Base-by-base conservation (phyloP, 2,329 filamentous ascomycete genomes). In the Trichoderma lentiforme region DNA sequence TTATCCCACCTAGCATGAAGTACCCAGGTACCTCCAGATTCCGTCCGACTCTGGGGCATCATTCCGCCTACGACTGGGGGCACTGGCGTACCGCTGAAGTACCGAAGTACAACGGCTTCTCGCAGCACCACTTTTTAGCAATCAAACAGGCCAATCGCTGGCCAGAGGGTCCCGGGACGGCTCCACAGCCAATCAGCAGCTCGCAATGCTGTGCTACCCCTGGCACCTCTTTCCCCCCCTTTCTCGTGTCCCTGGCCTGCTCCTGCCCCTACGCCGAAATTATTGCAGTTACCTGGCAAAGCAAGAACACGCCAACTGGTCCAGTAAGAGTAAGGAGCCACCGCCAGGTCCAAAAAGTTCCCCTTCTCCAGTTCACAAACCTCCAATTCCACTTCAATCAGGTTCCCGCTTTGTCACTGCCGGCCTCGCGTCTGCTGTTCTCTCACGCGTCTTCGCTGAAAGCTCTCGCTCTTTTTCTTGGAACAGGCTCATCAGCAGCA, bases 191-290 rank as follows among this genome's bases (percentile, higher is more conserved):
- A 80, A 80, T 81, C 65, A 76, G 62, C 61, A 77, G 76, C 77
- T 77, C 73, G 60, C 75, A 71, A 75, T 69, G 73, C 73, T 71
- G 21, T 72, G 72, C 63, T 69, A 60, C 71, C 73, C 73, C 71
- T 72, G 69, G 65, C 74, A 76, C 75, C 75, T 79, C 79, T 79
- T 78, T 83, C 82, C 82, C 83, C 83, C 83, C 81, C 82, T 83
- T 82, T 78, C 80, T 77, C 73, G 78, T 76, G 67, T 70, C 57
- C 64, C 67, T 61, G 66, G 81, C 82, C 80, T 82, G 81, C 79
- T 78, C 79, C 77, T 79, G 76, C 78, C 79, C 78, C 75, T 77
- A 77, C 74, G 82, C 77, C 81, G 84, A 86, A 86, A 86, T 86
- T 86, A 83, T 84, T 82, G 79, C 81, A 60, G 57, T 60, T 69